Evolutionary conservation across 495 filamentous ascomycete genomes (phyloP), one percentile per base, ranked within the genome.

Genomic region (Xylaria castorea): DNA sequence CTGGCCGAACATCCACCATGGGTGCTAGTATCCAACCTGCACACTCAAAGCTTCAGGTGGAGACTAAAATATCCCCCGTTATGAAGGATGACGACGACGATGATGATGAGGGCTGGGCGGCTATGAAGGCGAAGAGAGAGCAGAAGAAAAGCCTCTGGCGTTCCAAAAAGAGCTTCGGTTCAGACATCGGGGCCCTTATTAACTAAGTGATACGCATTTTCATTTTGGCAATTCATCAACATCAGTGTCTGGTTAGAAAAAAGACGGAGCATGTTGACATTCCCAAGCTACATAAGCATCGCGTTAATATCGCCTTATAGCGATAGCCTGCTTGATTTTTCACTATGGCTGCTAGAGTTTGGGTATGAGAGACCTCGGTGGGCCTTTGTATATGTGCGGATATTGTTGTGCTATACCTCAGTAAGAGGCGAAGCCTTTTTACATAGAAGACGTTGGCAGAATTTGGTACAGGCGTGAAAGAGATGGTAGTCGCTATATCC

Each of bases 101-200:
- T 57, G 93, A 97, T 66, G 94, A 95, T 75, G 91, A 88, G 73
- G 87, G 90, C 30, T 94, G 94, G 93, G 91, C 91, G 65, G 91
- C 93, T 67, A 94, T 97, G 93, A 92, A 89, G 80, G 91, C 91
- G 78, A 95, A 92, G 81, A 87, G 92, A 61, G 92, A 94, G 68
- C 90, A 92, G 81, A 95, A 93, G 85, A 91, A 89, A 82, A 90
- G 84, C 62, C 79, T 85, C 71, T 94, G 93, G 93, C 90, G 89
- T 74, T 78, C 87, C 68, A 94, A 92, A 83, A 92, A 90, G 80
- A 81, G 73, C 61, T 74, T 83, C 36, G 80, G 81, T 30, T 74
- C 77, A 55, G 80, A 83, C 57, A 76, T 85, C 32, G 81, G 82
- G 50, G 78, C 84, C 60, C 74, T 85, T 50, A 81, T 86, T 72